Conservation (phyloP, 83 land plant species). For the Diphasiastrum complanatum region DNA sequence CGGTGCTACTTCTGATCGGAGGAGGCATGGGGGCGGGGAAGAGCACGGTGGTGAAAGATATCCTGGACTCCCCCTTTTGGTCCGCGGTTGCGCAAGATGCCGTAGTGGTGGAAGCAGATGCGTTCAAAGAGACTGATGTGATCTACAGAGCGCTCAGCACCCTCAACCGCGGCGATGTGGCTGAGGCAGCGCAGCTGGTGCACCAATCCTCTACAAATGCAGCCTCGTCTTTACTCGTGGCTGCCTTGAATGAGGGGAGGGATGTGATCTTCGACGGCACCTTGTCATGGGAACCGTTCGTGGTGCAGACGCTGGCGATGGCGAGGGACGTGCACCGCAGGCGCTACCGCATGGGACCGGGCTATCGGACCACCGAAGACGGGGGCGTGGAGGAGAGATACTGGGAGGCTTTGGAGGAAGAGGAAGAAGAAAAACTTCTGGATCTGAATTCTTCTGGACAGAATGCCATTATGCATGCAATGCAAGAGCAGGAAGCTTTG, state of each 20-base stretch:
- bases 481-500: no score
- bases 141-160: slow-evolving; percentile 27
- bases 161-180: slow-evolving; percentile 12
- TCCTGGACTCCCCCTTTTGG: slow-evolving; percentile 27
- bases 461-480: no score
- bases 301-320: slow-evolving; percentile 40
- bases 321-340: slow-evolving; percentile 32
- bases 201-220: slow-evolving; percentile 39
- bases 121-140: slow-evolving; percentile 43
- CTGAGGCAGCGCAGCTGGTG: slow-evolving; percentile 34
- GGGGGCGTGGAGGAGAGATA: slow-evolving; percentile 53
- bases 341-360: slow-evolving; percentile 73
- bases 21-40: slow-evolving; percentile 50
- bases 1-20: slow-evolving; percentile 35
- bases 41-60: slow-evolving; percentile 31
- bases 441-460: no score
- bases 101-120: slow-evolving; percentile 44
- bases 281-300: slow-evolving; percentile 44
- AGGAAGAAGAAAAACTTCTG: slow-evolving; percentile 17
- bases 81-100: slow-evolving; percentile 19
- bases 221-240: slow-evolving; percentile 40
- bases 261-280: slow-evolving; percentile 44
- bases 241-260: slow-evolving; percentile 44
- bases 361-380: slow-evolving; percentile 51
- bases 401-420: slow-evolving; percentile 60